Evolutionary conservation across 345 rosid genomes (phyloP).

Genomic region (Eutrema japonicum): DNA sequence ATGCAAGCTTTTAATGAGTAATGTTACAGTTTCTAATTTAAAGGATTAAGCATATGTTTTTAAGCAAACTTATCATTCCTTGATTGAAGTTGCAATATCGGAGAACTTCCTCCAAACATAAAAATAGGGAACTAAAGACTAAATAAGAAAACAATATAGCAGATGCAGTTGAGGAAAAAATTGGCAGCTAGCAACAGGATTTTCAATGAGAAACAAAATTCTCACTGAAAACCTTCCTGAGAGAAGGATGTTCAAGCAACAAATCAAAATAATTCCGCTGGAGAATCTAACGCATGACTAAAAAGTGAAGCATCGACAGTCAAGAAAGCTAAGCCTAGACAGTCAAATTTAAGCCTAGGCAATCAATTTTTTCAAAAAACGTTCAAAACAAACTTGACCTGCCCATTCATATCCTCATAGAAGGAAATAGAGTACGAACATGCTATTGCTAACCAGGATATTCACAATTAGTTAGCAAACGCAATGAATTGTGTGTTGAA

Average conservation of each 20-base stretch:
- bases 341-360: constrained; percentile 11
- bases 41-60: neutral
- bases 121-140: constrained; percentile 10
- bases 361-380: constrained; percentile 2
- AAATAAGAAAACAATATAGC: neutral
- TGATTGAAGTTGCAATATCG: neutral
- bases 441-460: neutral
- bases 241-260: constrained; percentile 10
- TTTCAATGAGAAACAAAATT: neutral
- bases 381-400: constrained; percentile 15
- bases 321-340: constrained; percentile 11
- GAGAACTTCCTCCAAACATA: constrained; percentile 3
- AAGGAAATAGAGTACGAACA: neutral
- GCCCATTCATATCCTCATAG: constrained; percentile 1
- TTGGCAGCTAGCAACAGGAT: constrained; percentile 1
- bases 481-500: constrained; percentile 3
- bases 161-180: neutral
- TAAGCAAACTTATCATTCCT: constrained; percentile 12
- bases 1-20: constrained; percentile 3
- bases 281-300: neutral
- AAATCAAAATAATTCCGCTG: constrained; percentile 7
- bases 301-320: neutral
- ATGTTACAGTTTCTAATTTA: neutral
- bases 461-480: neutral
- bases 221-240: neutral